phyloP scores from a whole-genome alignment of 2,329 filamentous ascomycete species.

The Epichloe festucae region DNA sequence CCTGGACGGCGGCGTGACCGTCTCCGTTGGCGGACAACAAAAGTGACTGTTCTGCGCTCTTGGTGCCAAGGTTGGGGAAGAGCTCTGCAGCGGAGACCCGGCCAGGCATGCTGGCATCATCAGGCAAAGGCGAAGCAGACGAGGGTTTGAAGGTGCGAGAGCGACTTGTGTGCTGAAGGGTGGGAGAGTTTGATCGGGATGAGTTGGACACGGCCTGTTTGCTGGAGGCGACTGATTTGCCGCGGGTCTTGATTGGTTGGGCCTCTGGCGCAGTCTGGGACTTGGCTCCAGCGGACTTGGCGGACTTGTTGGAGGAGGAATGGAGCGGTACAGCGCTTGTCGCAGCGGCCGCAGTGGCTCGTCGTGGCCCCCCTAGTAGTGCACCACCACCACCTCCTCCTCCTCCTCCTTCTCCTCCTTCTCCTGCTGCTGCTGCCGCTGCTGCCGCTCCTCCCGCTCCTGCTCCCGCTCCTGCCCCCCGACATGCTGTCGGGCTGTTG shows the following conservation, averaged over 20 bases:
- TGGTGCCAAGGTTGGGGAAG: slow-evolving; percentile 20
- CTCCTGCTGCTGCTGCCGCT: neutral
- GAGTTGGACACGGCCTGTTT: slow-evolving; percentile 23
- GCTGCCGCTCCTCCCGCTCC: neutral
- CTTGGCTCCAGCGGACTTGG: slow-evolving; percentile 11
- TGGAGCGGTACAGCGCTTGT: neutral
- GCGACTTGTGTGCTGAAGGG: slow-evolving; percentile 10
- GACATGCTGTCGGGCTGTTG: slow-evolving; percentile 2
- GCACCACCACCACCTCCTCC: neutral
- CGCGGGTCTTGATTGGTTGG: slow-evolving; percentile 19
- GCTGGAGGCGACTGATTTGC: slow-evolving; percentile 26
- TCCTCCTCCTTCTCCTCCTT: neutral
- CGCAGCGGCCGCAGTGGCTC: neutral
- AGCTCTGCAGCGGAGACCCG: slow-evolving; percentile 21
- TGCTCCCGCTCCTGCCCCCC: slow-evolving; percentile 2
- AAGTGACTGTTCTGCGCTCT: slow-evolving; percentile 6
- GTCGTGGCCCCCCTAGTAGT: neutral
- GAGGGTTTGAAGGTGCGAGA: slow-evolving; percentile 12
- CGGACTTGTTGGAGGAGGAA: neutral
- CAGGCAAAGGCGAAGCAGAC: slow-evolving; percentile 8
- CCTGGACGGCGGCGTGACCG: slow-evolving; percentile 11
- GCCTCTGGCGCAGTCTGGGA: slow-evolving; percentile 25
- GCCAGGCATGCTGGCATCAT: slow-evolving; percentile 28
- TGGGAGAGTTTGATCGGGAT: slow-evolving; percentile 24
- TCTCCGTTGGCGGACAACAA: slow-evolving; percentile 2